Evolutionary conservation across 805 yeast species (phyloP), one percentile per base, ranked within the genome.

Genomic region (Middelhovenomyces tepae): DNA sequence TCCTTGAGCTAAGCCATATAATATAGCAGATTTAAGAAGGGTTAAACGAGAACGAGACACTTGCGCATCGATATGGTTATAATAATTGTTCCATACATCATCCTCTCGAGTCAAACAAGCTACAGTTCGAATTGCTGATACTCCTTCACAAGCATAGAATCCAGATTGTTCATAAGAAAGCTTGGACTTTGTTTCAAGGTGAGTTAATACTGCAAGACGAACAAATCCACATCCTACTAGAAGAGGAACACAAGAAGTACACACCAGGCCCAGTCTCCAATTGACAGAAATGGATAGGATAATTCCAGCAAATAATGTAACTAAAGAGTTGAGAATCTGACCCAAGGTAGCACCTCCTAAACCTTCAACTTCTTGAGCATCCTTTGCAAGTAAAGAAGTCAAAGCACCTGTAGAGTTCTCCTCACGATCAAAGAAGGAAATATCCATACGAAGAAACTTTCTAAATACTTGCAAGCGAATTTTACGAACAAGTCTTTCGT

Each of bases 281-380:
- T 45, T 44, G 20, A 52, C 16, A 9, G 44, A 42, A 16, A 51
- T 40, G 8, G 47, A 42, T 4, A 51, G 19, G 27, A 41, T 42
- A 16, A 43, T 31, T 24, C 56, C 57, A 4, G 35, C 46, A 26
- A 44, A 17, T 7, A 51, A 38, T 15, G 45, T 49, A n/a, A 46
- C 50, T 18, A 38, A 9, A 4, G 42, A 35, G 10, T 48, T 38
- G 9, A 47, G 30, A 13, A 51, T 30, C 26, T 48, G 49, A n/a
- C 53, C 56, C 3, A 51, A 34, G 2, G 50, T 49, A 5, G 51
- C 44, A 5, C 56, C 56, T 15, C 44, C 31, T 16, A 51, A 27
- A 1, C 54, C 54, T 17, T 48, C 48, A 10, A 51, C 43, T 16
- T 34, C 36, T 28, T 51, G 52, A 9, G 52, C 57, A 31, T 53